Percentiles rank a stretch among this genome's conserved stretches.
Evolutionary conservation across 2,329 filamentous ascomycete genomes (phyloP).

Genomic region (Thielaviopsis ethacetica): DNA sequence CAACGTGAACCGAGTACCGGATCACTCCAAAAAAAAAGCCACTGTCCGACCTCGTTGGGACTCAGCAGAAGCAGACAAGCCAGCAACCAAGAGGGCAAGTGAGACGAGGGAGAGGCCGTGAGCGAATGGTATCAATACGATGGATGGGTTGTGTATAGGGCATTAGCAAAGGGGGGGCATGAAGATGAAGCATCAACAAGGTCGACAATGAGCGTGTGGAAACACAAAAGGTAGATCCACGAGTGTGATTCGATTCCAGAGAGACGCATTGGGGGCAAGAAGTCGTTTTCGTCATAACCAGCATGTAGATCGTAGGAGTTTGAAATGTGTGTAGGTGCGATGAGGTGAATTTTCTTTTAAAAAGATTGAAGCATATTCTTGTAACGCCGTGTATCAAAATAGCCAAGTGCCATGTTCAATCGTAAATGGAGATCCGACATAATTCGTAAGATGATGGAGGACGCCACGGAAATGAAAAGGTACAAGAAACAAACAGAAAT

Average conservation of each 20-base stretch:
- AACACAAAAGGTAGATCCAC: background rate
- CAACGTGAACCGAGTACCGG: too few species aligned
- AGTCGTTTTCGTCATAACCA: conserved; percentile 3
- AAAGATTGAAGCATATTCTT: background rate
- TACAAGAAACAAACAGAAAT: conserved; percentile 8
- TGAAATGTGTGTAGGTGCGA: background rate
- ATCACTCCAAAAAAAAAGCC: too few species aligned
- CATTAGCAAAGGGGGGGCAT: background rate
- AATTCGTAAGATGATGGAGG: conserved; percentile 10
- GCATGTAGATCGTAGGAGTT: background rate
- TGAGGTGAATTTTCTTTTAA: conserved; percentile 1
- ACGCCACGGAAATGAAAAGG: conserved; percentile 1
- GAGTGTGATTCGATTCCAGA: background rate
- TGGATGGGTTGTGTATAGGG: background rate
- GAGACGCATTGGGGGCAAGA: background rate
- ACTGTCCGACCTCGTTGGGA: too few species aligned
- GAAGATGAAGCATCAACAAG: background rate
- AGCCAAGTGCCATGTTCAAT: background rate
- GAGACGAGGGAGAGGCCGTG: background rate
- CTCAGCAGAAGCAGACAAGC: background rate
- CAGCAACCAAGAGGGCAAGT: background rate
- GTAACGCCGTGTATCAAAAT: background rate
- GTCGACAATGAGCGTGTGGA: background rate
- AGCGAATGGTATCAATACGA: background rate
- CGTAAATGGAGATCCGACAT: conserved; percentile 9